Evolutionary conservation across 148 eudicot species (phyloP).

Genomic region (Chenopodium formosanum): DNA sequence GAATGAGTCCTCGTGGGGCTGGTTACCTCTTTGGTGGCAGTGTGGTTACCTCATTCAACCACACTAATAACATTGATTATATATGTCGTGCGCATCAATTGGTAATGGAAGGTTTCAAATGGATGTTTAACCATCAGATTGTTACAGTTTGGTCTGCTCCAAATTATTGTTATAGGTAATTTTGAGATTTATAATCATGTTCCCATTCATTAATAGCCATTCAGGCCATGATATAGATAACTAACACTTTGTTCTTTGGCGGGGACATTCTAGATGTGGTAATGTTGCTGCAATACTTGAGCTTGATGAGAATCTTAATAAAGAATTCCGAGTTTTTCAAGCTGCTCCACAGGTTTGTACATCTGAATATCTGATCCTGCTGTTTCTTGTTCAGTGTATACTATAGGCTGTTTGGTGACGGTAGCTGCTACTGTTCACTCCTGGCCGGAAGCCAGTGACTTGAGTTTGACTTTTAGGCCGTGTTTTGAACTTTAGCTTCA

Average conservation of each 20-base stretch:
- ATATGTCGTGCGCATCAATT: slow-evolving; percentile 95
- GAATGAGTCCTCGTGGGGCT: slow-evolving; percentile 95
- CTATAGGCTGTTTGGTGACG: not conserved
- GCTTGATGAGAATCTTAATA: slow-evolving; percentile 83
- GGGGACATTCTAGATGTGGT: slow-evolving; percentile 66
- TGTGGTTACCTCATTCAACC: slow-evolving; percentile 68
- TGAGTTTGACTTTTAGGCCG: not conserved
- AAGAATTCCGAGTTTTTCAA: slow-evolving; percentile 79
- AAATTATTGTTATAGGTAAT: slow-evolving; percentile 86
- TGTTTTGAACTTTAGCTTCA: not conserved
- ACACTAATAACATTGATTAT: slow-evolving; percentile 72
- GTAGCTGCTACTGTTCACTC: not conserved
- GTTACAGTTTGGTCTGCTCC: slow-evolving; percentile 99
- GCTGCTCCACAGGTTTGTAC: slow-evolving; percentile 91
- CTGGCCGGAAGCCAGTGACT: slow-evolving; percentile 2
- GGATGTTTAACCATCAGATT: slow-evolving; percentile 89
- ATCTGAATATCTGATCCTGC: slow-evolving; percentile 5
- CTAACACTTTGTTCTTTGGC: slow-evolving; percentile 6
- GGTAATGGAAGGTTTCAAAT: slow-evolving; percentile 94
- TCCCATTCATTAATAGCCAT: not conserved
- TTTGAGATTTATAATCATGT: not conserved
- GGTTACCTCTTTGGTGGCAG: slow-evolving; percentile 85
- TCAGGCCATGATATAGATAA: not conserved
- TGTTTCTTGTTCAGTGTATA: not conserved
- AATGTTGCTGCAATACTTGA: slow-evolving; percentile 97